These are phyloP conservation scores for Serendipita indica DNA, from an alignment of 768 basidiomycete genomes.

Conservation along the genomic window DNA sequence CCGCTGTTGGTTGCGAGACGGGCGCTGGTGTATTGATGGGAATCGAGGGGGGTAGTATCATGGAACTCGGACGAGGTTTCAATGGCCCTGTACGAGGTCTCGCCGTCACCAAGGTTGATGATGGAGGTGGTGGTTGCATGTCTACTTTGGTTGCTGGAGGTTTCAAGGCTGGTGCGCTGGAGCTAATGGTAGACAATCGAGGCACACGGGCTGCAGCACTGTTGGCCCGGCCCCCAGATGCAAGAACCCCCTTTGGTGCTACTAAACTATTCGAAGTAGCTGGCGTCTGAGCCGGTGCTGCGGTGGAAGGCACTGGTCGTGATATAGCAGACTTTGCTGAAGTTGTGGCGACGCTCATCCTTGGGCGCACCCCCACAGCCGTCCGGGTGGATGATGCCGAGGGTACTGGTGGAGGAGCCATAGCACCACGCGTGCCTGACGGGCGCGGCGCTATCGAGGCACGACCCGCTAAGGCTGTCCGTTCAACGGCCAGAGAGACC, in stretches of 20 bases:
- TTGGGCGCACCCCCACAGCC: not conserved
- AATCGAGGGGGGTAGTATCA: not conserved
- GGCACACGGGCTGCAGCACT: not conserved
- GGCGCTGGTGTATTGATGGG: not conserved
- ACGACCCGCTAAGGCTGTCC: not conserved
- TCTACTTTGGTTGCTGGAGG: too few species aligned
- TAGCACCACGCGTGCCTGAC: not conserved
- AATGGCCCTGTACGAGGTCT: not conserved
- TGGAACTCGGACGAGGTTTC: not conserved
- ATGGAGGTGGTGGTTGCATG: too few species aligned
- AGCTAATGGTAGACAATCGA: not conserved
- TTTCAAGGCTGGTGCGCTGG: too few species aligned
- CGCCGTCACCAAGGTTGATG: not conserved
- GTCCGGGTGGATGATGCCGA: too few species aligned
- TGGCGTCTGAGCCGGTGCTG: not conserved
- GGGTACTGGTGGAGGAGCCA: constrained; percentile 3
- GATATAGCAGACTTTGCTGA: not conserved
- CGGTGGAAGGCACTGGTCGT: too few species aligned
- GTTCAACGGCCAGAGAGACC: not conserved
- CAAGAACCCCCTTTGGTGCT: not conserved
- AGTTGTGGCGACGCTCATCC: not conserved
- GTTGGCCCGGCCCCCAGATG: not conserved
- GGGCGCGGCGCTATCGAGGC: not conserved
- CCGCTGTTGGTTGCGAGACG: too few species aligned
- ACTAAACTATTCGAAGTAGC: not conserved